A percentile compares a stretch with the other conserved stretches of the same genome.
phyloP scores from a whole-genome alignment of 1,139 yeast genomes.

The Tardiomyces depauwii region DNA sequence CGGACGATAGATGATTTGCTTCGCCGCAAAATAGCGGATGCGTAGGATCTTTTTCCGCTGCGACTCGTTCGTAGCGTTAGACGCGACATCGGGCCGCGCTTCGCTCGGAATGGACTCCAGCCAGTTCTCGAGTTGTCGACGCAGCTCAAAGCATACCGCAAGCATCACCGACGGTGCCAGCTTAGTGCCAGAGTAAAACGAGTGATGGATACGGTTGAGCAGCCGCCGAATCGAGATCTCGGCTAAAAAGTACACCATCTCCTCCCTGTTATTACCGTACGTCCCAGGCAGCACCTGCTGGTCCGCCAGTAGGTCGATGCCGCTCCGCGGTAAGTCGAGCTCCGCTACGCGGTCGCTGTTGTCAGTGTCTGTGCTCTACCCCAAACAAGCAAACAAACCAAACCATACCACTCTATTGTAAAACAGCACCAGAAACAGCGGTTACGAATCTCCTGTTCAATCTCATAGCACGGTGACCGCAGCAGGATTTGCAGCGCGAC shows the following conservation, averaged over 20 bases:
- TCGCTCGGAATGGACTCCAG: conserved; percentile 10
- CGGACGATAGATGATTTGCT: conserved; percentile 12
- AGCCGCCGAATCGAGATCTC: conserved; percentile 4
- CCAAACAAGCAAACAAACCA: too few relatives aligned
- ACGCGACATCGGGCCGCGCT: conserved; percentile 7
- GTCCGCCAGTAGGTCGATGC: conserved; percentile 11
- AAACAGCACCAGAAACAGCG: conserved; percentile 13
- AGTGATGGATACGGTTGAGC: conserved; percentile 5
- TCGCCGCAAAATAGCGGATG: conserved; percentile 10
- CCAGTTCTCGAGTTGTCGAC: conserved; percentile 12
- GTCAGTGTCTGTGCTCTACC: too few relatives aligned
- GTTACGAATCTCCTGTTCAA: conserved; percentile 3
- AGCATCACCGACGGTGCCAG: conserved; percentile 3
- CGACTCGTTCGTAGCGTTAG: conserved; percentile 1
- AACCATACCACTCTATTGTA: conserved; percentile 6
- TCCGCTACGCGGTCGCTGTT: conserved; percentile 11
- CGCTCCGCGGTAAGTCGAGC: conserved; percentile 11
- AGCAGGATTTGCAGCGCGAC: conserved; percentile 5
- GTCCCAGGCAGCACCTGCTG: conserved; percentile 10
- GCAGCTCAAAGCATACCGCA: conserved; percentile 9
- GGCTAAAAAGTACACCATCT: conserved; percentile 5
- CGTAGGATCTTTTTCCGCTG: conserved; percentile 9
- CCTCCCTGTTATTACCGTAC: conserved; percentile 4
- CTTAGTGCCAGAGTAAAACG: conserved; percentile 1
- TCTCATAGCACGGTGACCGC: conserved; percentile 1